Percentiles rank a stretch among this genome's conserved stretches.
These are phyloP conservation scores for Dactylella cylindrospora DNA, from an alignment of 2,329 filamentous ascomycete species.

Conservation along the genomic window DNA sequence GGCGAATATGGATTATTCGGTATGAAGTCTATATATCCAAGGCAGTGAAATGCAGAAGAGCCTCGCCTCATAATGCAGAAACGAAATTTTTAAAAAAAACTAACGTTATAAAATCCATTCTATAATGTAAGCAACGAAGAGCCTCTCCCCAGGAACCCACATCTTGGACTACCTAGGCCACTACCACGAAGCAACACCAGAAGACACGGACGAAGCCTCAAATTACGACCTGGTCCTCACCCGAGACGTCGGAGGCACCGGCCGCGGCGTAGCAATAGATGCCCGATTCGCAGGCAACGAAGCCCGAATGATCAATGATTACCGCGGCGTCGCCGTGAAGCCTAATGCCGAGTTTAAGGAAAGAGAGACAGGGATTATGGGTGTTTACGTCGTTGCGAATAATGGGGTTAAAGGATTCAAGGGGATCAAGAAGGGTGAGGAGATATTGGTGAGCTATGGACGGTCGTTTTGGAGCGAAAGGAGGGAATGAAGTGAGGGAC, in stretches of 20 bases:
- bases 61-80: slow-evolving; percentile 7
- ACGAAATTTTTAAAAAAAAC: not conserved
- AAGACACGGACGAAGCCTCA: slow-evolving; percentile 53
- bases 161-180: slow-evolving; percentile 65
- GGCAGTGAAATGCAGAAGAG: slow-evolving; percentile 22
- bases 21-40: slow-evolving; percentile 23
- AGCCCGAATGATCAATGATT: slow-evolving; percentile 68
- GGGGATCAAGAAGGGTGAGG: slow-evolving; percentile 61
- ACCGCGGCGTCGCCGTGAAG: slow-evolving; percentile 58
- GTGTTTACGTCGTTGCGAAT: slow-evolving; percentile 55
- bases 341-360: slow-evolving; percentile 78
- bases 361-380: slow-evolving; percentile 97
- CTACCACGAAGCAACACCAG: slow-evolving; percentile 55
- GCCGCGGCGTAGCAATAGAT: slow-evolving; percentile 61
- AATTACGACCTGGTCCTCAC: slow-evolving; percentile 69
- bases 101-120: slow-evolving; percentile 23
- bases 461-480: slow-evolving; percentile 66
- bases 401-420: slow-evolving; percentile 46
- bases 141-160: slow-evolving; percentile 60
- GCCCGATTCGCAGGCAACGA: slow-evolving; percentile 63
- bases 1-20: slow-evolving; percentile 42
- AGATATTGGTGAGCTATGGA: slow-evolving; percentile 68
- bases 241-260: slow-evolving; percentile 53
- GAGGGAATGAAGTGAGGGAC: slow-evolving; percentile 49
- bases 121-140: slow-evolving; percentile 58